Evolutionary conservation across 1,284 basidiomycete genomes (phyloP), one percentile per base, ranked within the genome.

Genomic region (Volvariella surrecta): DNA sequence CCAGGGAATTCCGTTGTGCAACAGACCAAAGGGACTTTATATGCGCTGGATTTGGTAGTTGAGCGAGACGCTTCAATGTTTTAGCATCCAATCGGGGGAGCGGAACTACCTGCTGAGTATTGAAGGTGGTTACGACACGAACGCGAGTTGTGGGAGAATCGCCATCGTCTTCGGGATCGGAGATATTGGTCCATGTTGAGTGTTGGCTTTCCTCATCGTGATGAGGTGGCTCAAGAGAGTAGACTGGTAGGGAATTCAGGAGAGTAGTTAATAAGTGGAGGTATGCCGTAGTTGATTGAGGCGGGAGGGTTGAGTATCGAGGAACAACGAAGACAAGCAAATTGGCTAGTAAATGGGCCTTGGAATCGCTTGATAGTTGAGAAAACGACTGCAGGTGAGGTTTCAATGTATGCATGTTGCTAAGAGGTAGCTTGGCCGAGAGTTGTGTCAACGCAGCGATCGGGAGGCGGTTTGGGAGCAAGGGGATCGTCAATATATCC

Each of bases 391-490:
- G 19, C 38, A 18, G 49, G 49, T 38, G 52, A 21, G 55, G 41
- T 18, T 59, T 45, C 35, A 62, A 32, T 16, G 54, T 45, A 39
- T 57, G 42, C 30, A 67, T 47, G 24, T 58, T 44, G 16, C 58
- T 34, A 45, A 73, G 47, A n/a, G 67, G 66, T 10, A 70, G 51
- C 2, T 52, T 52, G 3, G 64, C 57, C 4, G 66, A 63, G 19
- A 74, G 55, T 18, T 55, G 49, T 1, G 63, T 61, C 13, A 86
- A 67, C 19, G 71, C 62, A 6, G 60, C 48, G 7, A 85, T 57
- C 9, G 82, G 74, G 18, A 89, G 63, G 6, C 82, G 76, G 55
- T 86, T 81, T 1, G 78, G 83, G 1, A 88, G 68, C 0, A 82
- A 61, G 1, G 78, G 77, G 37, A 87, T 70, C 4, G 76, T 70